phyloP scores from a whole-genome alignment of 805 yeast species.

The Candida hispaniensis region DNA sequence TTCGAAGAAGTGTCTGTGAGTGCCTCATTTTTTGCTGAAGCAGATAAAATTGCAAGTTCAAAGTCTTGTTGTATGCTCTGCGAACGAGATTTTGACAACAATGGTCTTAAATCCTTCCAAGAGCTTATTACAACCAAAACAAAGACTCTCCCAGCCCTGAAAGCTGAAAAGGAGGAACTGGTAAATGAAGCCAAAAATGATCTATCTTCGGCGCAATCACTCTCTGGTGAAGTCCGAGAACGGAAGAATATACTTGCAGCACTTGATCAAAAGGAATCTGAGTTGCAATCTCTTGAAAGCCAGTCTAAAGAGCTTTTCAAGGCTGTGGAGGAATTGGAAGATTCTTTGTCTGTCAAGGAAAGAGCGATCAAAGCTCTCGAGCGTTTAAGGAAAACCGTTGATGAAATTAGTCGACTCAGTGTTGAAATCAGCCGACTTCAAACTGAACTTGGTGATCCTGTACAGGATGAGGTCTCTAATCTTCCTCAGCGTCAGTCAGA shows the following conservation, averaged over 20 bases:
- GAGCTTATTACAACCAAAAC: constrained; percentile 26
- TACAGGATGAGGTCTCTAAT: constrained; percentile 21
- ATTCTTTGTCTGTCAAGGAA: constrained; percentile 17
- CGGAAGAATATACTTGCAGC: constrained; percentile 8
- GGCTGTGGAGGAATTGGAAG: constrained; percentile 20
- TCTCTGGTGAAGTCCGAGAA: constrained; percentile 14
- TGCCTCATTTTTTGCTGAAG: constrained; percentile 55
- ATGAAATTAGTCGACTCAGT: constrained; percentile 23
- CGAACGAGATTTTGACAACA: constrained; percentile 45
- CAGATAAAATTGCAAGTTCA: constrained; percentile 50
- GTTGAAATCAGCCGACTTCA: constrained; percentile 24
- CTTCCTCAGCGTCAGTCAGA: constrained; percentile 25
- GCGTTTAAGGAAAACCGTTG: constrained; percentile 26
- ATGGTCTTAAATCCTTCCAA: constrained; percentile 21
- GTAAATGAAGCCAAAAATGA: constrained; percentile 25
- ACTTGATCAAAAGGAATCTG: constrained; percentile 17
- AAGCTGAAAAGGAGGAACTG: constrained; percentile 23
- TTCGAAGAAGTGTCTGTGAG: constrained; percentile 61
- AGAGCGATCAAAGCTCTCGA: constrained; percentile 19
- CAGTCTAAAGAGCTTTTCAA: constrained; percentile 24
- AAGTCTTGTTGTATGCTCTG: constrained; percentile 63
- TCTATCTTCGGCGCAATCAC: constrained; percentile 17
- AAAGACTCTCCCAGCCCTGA: constrained; percentile 28
- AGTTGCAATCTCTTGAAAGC: constrained; percentile 18
- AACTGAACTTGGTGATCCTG: constrained; percentile 21